Conservation (phyloP, 768 basidiomycete genomes). For the Naganishia vishniacii region DNA sequence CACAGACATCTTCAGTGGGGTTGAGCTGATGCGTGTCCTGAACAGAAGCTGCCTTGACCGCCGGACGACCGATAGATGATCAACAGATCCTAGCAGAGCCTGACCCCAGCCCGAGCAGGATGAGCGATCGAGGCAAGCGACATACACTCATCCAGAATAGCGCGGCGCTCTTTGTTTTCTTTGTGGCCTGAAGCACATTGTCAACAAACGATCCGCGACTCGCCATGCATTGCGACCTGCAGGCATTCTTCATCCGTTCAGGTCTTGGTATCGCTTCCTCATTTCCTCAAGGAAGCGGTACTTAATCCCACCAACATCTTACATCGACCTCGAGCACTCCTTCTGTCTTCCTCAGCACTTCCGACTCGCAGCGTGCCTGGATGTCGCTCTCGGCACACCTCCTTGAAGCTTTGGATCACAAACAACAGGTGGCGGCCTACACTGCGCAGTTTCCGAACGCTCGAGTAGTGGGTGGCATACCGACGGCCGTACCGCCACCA, state of each 20-base stretch:
- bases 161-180: too few species aligned
- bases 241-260: too few species aligned
- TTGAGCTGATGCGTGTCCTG: too few species aligned
- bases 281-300: too few species aligned
- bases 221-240: too few species aligned
- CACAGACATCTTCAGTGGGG: conserved; percentile 66
- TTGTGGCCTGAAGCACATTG: neutral
- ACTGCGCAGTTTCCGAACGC: conserved; percentile 24
- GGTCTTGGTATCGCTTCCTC: too few species aligned
- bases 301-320: too few species aligned
- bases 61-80: too few species aligned
- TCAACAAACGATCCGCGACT: conserved; percentile 1
- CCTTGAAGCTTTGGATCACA: conserved; percentile 37
- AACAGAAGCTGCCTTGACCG: too few species aligned
- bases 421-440: conserved; percentile 30
- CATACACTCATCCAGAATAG: too few species aligned
- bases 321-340: too few species aligned
- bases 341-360: neutral
- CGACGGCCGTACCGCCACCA: conserved; percentile 27
- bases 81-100: too few species aligned
- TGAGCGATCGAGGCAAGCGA: neutral
- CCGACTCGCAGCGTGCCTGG: neutral
- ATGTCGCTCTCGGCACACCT: conserved; percentile 42
- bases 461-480: neutral
- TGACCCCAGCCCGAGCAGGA: neutral